Conservation (phyloP, 2,329 filamentous ascomycete genomes). For the Fusarium continuum region DNA sequence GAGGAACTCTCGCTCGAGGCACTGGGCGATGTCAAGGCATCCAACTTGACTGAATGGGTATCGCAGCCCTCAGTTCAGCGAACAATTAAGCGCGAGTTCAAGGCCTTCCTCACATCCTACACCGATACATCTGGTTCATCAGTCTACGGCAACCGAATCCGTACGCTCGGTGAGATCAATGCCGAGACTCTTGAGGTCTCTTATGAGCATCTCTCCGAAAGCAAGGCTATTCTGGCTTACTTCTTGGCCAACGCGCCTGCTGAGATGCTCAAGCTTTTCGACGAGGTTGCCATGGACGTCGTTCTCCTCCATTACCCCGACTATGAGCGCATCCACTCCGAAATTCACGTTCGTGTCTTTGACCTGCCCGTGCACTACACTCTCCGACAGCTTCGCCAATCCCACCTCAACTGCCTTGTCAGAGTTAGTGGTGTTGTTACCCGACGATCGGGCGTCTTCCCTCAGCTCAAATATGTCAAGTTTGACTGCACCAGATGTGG, state of each 20-base stretch:
- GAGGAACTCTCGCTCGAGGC: constrained; percentile 94
- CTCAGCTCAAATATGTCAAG: constrained; percentile 97
- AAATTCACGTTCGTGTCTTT: constrained; percentile 97
- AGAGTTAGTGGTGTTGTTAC: constrained; percentile 96
- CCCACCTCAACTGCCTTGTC: constrained; percentile 94
- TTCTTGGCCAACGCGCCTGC: constrained; percentile 94
- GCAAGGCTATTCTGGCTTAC: constrained; percentile 93
- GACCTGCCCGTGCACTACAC: constrained; percentile 96
- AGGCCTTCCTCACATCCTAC: constrained; percentile 95
- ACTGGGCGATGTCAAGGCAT: constrained; percentile 90
- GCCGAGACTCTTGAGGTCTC: constrained; percentile 96
- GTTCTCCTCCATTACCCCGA: constrained; percentile 96
- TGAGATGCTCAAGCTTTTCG: constrained; percentile 96
- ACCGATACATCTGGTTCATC: constrained; percentile 89
- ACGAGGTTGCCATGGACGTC: constrained; percentile 95
- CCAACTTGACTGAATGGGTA: constrained; percentile 95
- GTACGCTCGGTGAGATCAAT: constrained; percentile 96
- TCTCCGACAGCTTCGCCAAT: constrained; percentile 91
- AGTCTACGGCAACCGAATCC: constrained; percentile 93
- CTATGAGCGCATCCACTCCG: constrained; percentile 96
- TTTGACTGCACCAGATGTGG: constrained; percentile 97
- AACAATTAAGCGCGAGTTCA: constrained; percentile 96
- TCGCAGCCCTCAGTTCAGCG: constrained; percentile 88
- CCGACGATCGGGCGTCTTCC: constrained; percentile 92
- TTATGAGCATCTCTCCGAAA: constrained; percentile 88